Percentiles rank a stretch among this genome's conserved stretches.
Evolutionary conservation across 371 early-diverging fungal species (phyloP).

Genomic region (Mucor racemosus): DNA sequence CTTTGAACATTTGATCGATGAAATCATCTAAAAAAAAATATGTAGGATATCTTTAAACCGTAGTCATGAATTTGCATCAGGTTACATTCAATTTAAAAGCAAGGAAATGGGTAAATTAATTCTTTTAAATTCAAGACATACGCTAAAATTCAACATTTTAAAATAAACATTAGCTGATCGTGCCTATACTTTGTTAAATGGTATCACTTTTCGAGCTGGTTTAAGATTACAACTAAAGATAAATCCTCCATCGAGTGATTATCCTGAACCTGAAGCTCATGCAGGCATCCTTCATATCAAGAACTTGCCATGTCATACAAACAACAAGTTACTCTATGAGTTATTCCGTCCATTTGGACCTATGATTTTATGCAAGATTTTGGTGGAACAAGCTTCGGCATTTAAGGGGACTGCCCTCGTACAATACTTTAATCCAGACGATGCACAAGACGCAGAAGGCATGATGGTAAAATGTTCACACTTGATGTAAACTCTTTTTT

Average conservation of each 20-base stretch:
- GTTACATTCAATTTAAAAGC: slow-evolving; percentile 32
- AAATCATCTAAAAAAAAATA: neutral
- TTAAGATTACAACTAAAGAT: slow-evolving; percentile 38
- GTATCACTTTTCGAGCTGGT: slow-evolving; percentile 29
- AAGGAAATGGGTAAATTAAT: slow-evolving; percentile 23
- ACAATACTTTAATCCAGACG: slow-evolving; percentile 45
- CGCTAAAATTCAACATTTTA: neutral
- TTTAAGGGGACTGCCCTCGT: slow-evolving; percentile 51
- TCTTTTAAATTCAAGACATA: neutral
- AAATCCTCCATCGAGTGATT: slow-evolving; percentile 24
- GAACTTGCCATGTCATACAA: slow-evolving; percentile 40
- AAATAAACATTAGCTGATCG: slow-evolving; percentile 34
- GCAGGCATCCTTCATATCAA: slow-evolving; percentile 45
- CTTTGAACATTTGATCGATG: neutral
- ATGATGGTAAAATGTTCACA: slow-evolving; percentile 40
- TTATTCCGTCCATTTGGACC: slow-evolving; percentile 56
- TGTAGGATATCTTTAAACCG: slow-evolving; percentile 21
- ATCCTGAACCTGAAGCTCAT: slow-evolving; percentile 39
- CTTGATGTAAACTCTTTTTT: no score
- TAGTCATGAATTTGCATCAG: slow-evolving; percentile 14
- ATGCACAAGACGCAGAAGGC: slow-evolving; percentile 41
- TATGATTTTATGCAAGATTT: slow-evolving; percentile 45
- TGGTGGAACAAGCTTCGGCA: slow-evolving; percentile 36
- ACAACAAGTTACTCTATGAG: slow-evolving; percentile 41
- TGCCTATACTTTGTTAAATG: slow-evolving; percentile 48